Base-by-base conservation (phyloP, 257 asterid genomes). In the Gentiana macrophylla region DNA sequence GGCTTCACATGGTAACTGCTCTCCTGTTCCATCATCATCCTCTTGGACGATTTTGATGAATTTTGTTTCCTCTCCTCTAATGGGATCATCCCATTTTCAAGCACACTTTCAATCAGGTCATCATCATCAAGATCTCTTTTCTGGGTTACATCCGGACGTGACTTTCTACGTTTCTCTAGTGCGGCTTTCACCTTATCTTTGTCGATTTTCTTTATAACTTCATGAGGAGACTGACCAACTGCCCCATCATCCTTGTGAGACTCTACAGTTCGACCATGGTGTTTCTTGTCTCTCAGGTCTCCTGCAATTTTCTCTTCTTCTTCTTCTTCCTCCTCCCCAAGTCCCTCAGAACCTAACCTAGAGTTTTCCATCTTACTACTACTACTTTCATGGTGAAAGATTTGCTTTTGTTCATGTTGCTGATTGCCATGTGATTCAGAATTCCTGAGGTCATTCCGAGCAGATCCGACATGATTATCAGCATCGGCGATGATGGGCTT, bases 401-500 rank as follows among this genome's bases (percentile, higher is more conserved):
- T 50, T 44, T 55, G 49, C 38, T 71, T 80, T 44, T 56, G 69
- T 56, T 73, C 82, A 52, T 41, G 73, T 50, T 52, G 56, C 50
- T 62, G 69, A 44, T 52, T 57, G 72, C 80, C 52, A 53, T 68
- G 68, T 37, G 59, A 33, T 12, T 50, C 54, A 5, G 34, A 4
- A 15, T 50, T 34, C 15, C 24, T 12, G n/a, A 8, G 12, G n/a
- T 9, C 5, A 8, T 53, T 43, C 64, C 59, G 62, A 11, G 63
- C 36, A 13, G 60, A 36, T 32, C 68, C 73, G 55, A 54, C 55
- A 38, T 64, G 63, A 64, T 61, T 62, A 50, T 71, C 68, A 35
- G 61, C 51, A 62, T 48, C 51, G 1, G 60, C 77, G 49, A 68
- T 53, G 50, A 37, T 6, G 41, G 79, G 68, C 67, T 73, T 73